Conservation (phyloP, 768 basidiomycete genomes). For the Leccinum rimulosum region DNA sequence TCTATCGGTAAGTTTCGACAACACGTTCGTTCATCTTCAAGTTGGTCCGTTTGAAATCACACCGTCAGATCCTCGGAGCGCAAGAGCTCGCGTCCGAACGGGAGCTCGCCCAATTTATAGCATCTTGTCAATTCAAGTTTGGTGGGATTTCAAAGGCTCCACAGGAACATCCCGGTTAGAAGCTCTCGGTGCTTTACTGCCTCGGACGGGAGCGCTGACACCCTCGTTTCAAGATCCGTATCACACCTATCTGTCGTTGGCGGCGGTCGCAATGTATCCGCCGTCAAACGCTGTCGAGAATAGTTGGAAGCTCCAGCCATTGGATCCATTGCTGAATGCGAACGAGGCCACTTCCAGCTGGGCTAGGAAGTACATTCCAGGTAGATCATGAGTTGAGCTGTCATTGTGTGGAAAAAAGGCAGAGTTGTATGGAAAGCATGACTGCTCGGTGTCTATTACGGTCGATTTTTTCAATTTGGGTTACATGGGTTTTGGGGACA, state of each 20-base stretch:
- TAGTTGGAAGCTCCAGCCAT: slow-evolving; percentile 55
- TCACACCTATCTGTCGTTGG: slow-evolving; percentile 90
- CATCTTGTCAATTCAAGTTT: slow-evolving; percentile 78
- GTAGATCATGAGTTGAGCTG: slow-evolving; percentile 13
- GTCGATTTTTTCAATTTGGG: no score
- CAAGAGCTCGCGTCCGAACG: slow-evolving; percentile 53
- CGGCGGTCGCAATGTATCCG: slow-evolving; percentile 70
- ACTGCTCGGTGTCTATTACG: no score
- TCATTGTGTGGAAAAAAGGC: not conserved
- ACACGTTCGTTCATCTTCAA: not conserved
- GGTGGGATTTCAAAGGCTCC: slow-evolving; percentile 89
- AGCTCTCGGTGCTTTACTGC: not conserved
- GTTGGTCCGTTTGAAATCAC: not conserved
- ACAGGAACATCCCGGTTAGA: slow-evolving; percentile 71
- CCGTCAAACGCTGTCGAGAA: slow-evolving; percentile 32
- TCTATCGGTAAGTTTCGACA: slow-evolving; percentile 51
- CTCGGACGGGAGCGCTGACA: slow-evolving; percentile 6
- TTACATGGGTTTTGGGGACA: no score
- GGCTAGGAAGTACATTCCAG: slow-evolving; percentile 59
- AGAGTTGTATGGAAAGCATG: no score
- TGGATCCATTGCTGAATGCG: slow-evolving; percentile 76
- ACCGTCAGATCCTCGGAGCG: slow-evolving; percentile 64
- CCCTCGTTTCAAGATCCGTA: slow-evolving; percentile 70
- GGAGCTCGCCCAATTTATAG: slow-evolving; percentile 62
- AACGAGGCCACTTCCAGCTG: slow-evolving; percentile 62